phyloP scores from a whole-genome alignment of 495 filamentous ascomycete genomes.

The Penicillium flavigenum region DNA sequence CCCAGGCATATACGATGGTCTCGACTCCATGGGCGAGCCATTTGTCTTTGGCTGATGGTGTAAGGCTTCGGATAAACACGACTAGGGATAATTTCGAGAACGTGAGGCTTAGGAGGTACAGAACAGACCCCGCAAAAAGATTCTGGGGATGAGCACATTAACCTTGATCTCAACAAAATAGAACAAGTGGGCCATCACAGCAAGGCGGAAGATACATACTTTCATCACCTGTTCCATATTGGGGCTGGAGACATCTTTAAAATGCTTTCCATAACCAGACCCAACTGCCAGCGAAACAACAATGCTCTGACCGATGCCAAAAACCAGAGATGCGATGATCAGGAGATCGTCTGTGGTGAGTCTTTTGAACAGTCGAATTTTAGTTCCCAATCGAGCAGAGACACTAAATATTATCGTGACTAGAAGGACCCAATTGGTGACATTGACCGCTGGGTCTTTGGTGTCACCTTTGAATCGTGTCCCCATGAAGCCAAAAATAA shows the following conservation, averaged over 20 bases:
- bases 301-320: conserved; percentile 25
- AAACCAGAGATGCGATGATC: conserved; percentile 18
- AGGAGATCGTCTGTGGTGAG: conserved; percentile 23
- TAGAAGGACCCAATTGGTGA: conserved; percentile 29
- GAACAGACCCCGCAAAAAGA: conserved; percentile 26
- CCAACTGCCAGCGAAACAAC: conserved; percentile 28
- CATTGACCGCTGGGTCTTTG: conserved; percentile 29
- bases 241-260: conserved; percentile 12
- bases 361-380: conserved; percentile 25
- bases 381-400: conserved; percentile 27
- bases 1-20: conserved; percentile 17
- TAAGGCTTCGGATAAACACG: conserved; percentile 28
- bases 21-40: conserved; percentile 20
- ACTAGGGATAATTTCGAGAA: conserved; percentile 32
- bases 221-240: conserved; percentile 31
- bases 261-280: conserved; percentile 32
- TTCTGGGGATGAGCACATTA: conserved; percentile 11
- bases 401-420: conserved; percentile 25
- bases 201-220: conserved; percentile 12
- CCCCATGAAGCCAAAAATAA: conserved; percentile 11
- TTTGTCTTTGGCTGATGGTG: conserved; percentile 20
- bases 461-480: conserved; percentile 21
- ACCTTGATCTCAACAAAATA: not conserved
- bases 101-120: conserved; percentile 28
- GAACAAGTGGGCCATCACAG: not conserved